phyloP scores from a whole-genome alignment of 306 rosid species.

The Glycine latifolia region DNA sequence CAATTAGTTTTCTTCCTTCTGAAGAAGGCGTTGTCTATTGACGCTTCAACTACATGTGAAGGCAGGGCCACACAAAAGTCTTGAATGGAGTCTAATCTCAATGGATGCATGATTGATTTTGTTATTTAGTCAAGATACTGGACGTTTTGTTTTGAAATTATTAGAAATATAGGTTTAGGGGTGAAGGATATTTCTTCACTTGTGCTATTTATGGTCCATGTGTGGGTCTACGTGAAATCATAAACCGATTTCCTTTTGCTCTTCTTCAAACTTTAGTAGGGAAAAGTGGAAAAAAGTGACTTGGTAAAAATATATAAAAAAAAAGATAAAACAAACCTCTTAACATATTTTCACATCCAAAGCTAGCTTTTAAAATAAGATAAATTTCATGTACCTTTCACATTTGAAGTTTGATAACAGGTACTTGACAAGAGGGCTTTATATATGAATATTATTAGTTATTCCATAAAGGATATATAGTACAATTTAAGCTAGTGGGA shows the following conservation, averaged over 20 bases:
- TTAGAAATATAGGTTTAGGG: conserved; percentile 26
- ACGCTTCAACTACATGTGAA: conserved; percentile 45
- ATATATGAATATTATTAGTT: not conserved
- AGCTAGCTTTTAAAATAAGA: not conserved
- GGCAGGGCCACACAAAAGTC: conserved; percentile 40
- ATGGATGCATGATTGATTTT: conserved; percentile 42
- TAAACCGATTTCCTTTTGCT: conserved; percentile 10
- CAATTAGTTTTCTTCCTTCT: conserved; percentile 18
- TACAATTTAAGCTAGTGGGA: not conserved
- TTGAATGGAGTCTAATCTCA: conserved; percentile 27
- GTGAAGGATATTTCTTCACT: conserved; percentile 15
- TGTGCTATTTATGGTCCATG: not conserved
- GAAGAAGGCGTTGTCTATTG: conserved; percentile 30
- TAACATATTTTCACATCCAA: not conserved
- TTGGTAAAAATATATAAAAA: not conserved
- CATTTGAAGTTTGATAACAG: not conserved
- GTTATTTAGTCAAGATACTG: conserved; percentile 36
- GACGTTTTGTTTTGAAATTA: conserved; percentile 26
- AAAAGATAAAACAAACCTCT: not conserved
- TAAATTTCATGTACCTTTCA: not conserved
- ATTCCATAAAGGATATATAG: not conserved
- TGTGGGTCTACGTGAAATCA: not conserved
- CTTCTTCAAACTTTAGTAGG: conserved; percentile 22
- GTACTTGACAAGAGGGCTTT: not conserved
- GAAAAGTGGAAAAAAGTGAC: not conserved